Base-by-base conservation (phyloP, 1,284 basidiomycete species). In the Golubevia sp. region DNA sequence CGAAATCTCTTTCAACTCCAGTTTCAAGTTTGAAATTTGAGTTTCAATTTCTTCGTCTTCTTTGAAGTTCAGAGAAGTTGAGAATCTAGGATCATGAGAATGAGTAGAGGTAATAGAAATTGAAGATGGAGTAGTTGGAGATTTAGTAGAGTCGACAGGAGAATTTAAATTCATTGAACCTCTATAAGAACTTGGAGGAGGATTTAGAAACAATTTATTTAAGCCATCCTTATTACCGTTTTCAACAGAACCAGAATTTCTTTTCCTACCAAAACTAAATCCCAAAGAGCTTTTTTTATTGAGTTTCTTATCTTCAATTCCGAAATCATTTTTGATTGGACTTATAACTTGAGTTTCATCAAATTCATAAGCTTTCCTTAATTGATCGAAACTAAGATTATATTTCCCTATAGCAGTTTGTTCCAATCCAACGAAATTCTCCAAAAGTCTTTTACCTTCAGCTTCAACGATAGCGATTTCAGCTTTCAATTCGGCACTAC, bases 391-490 rank as follows among this genome's bases (percentile, higher is more conserved):
- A n/a, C n/a, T 20, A 6, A 27, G 49, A 34, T 20, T 30, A 20
- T 72, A 61, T 30, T 68, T 71, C n/a, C 59, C 30, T n/a, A 71
- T 8, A 0, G 72, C 59, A 38, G 63, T 55, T 27, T 71, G 63
- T 53, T 77, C 70, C n/a, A 73, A 62, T 18, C 58, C 51, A 2
- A 51, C 54, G 34, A 75, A 77, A 2, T 63, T 77, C 18, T 57
- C 66, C 2, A 77, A 56, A 61, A 77, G 64, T 20, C 75, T 61
- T 27, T 63, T 58, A 25, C 73, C 70, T 51, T 77, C 75, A 21
- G 63, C 66, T 49, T 71, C 63, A 3, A 77, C 73, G 15, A 75
- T 71, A 24, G 58, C 55, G 13, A 74, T 74, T 62, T 77, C 73
- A 26, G 75, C 75, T 48, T 64, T 60, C 26, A 77, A 70, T 60